These are phyloP conservation scores for Adiantum capillusveneris DNA, from an alignment of 75 land plant genomes.

Conservation along the genomic window DNA sequence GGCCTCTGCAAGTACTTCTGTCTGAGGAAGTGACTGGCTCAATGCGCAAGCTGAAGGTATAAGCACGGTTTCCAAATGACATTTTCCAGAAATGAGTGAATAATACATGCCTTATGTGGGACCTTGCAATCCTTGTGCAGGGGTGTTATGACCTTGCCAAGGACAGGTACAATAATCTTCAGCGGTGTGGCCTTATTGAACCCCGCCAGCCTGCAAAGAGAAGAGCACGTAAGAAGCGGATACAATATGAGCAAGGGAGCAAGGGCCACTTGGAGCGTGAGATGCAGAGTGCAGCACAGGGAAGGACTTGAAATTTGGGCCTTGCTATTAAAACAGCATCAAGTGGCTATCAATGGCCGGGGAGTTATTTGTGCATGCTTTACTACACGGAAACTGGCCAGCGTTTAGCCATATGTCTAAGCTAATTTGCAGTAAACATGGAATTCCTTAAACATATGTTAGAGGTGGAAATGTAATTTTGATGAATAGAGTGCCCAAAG, in stretches of 20 bases:
- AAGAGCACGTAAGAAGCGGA: slow-evolving; percentile 22
- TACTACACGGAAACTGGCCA: too few species aligned
- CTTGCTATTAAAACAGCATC: too few species aligned
- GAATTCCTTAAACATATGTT: too few species aligned
- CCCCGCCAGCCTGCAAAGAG: slow-evolving; percentile 29
- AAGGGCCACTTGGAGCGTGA: slow-evolving; percentile 27
- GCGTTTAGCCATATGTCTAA: too few species aligned
- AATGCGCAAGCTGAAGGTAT: slow-evolving; percentile 76
- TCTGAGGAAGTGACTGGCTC: slow-evolving; percentile 88
- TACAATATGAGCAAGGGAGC: slow-evolving; percentile 23
- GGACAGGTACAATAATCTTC: slow-evolving; percentile 81
- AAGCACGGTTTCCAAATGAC: neutral
- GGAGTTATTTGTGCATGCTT: too few species aligned
- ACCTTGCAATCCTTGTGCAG: slow-evolving; percentile 18
- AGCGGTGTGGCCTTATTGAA: slow-evolving; percentile 73
- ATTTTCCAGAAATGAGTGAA: neutral
- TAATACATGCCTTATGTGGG: neutral
- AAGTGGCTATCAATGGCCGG: too few species aligned
- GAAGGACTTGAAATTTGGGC: too few species aligned
- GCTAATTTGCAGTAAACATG: too few species aligned
- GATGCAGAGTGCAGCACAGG: slow-evolving; percentile 21
- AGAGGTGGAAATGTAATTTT: too few species aligned
- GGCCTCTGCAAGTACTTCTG: slow-evolving; percentile 71
- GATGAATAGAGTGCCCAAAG: too few species aligned
- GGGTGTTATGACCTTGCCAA: slow-evolving; percentile 79